Percentiles rank a stretch among this genome's conserved stretches.
Conservation (phyloP, 2,329 filamentous ascomycete genomes). For the Colletotrichum orchidophilum region DNA sequence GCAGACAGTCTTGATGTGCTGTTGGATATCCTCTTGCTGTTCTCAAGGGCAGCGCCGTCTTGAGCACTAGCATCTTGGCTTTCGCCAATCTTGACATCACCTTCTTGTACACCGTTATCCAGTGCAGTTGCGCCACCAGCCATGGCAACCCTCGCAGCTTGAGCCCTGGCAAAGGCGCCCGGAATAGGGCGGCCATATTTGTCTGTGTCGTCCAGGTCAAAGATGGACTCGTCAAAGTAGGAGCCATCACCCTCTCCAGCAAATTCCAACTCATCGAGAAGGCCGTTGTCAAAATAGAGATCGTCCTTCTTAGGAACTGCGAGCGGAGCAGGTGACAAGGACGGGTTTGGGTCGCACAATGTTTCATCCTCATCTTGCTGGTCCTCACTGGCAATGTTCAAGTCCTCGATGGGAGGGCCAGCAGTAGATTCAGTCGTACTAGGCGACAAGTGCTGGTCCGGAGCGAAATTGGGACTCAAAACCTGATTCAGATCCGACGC, state of each 20-base stretch:
- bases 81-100: conserved; percentile 44
- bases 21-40: conserved; percentile 56
- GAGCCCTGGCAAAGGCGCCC: conserved; percentile 64
- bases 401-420: conserved; percentile 55
- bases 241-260: conserved; percentile 61
- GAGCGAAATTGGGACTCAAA: not conserved
- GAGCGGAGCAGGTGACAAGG: conserved; percentile 24
- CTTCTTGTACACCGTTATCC: conserved; percentile 52
- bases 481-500: conserved; percentile 43
- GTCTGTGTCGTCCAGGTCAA: conserved; percentile 74
- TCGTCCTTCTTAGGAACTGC: conserved; percentile 55
- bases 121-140: conserved; percentile 27
- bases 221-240: conserved; percentile 77
- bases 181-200: conserved; percentile 68
- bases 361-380: conserved; percentile 1
- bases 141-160: conserved; percentile 51
- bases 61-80: conserved; percentile 40
- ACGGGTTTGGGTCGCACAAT: conserved; percentile 37
- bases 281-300: conserved; percentile 75
- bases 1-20: conserved; percentile 55
- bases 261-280: conserved; percentile 55
- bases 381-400: conserved; percentile 37
- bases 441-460: conserved; percentile 22
- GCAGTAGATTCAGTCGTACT: conserved; percentile 38
- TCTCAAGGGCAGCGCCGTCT: conserved; percentile 36